Conservation (phyloP, 2,329 filamentous ascomycete species). For the Pseudopyricularia cyperi region DNA sequence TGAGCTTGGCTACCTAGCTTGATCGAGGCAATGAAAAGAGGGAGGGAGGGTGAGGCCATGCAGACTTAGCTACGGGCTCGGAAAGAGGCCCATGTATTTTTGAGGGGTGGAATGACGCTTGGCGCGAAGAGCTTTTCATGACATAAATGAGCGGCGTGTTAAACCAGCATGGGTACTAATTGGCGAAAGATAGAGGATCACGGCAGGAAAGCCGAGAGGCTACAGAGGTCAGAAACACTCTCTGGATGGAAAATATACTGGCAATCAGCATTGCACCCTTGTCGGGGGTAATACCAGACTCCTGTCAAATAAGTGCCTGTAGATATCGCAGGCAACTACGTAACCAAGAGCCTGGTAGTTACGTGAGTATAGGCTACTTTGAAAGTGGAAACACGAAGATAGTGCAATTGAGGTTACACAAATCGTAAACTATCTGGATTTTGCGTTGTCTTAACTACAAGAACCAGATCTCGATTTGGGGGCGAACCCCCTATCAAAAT, state of each 20-base stretch:
- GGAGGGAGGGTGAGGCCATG: neutral
- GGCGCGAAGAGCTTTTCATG: neutral
- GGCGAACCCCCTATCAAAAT: too few species aligned
- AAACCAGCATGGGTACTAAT: neutral
- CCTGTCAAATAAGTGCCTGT: too few species aligned
- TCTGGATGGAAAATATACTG: neutral
- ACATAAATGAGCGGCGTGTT: neutral
- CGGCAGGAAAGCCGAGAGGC: neutral
- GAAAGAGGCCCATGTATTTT: neutral
- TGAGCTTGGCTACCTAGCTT: conserved; percentile 88
- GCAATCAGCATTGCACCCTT: neutral
- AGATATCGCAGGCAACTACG: too few species aligned
- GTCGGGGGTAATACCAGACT: too few species aligned
- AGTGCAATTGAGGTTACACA: too few species aligned
- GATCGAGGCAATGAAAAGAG: conserved; percentile 16
- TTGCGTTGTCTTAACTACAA: too few species aligned
- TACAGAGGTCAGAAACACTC: neutral
- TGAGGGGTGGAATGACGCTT: neutral
- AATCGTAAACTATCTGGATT: too few species aligned
- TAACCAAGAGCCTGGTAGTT: too few species aligned
- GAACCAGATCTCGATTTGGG: too few species aligned
- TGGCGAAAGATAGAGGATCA: neutral
- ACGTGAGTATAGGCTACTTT: too few species aligned
- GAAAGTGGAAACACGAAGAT: too few species aligned
- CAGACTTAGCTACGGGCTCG: neutral